Percentiles rank a stretch among this genome's conserved stretches.
phyloP scores from a whole-genome alignment of 768 basidiomycete species.

The Boletus barrowsii region DNA sequence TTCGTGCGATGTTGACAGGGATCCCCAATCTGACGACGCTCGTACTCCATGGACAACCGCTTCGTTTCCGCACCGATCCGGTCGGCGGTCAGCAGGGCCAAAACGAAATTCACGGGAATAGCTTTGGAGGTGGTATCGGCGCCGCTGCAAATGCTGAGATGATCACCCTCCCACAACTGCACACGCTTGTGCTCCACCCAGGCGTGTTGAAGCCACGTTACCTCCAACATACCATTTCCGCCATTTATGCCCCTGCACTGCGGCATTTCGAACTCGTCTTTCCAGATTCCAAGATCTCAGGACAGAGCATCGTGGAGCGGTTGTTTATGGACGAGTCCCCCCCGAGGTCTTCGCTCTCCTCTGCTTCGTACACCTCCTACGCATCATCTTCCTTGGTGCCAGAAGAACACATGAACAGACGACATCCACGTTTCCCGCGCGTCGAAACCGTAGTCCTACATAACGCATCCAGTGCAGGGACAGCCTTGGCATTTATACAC shows the following conservation, averaged over 20 bases:
- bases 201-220: slow-evolving; percentile 31
- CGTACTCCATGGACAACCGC: slow-evolving; percentile 27
- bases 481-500: slow-evolving; percentile 24
- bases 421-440: slow-evolving; percentile 24
- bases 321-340: slow-evolving; percentile 17
- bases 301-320: slow-evolving; percentile 25
- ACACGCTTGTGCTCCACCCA: slow-evolving; percentile 30
- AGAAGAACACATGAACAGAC: slow-evolving; percentile 4
- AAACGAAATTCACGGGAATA: background rate
- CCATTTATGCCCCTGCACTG: slow-evolving; percentile 26
- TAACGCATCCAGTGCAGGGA: slow-evolving; percentile 22
- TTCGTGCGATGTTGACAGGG: slow-evolving; percentile 22
- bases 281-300: slow-evolving; percentile 28
- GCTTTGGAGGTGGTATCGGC: background rate
- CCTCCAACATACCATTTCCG: slow-evolving; percentile 28
- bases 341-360: background rate
- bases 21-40: slow-evolving; percentile 26
- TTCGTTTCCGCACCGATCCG: slow-evolving; percentile 23
- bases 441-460: slow-evolving; percentile 28
- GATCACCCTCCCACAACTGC: slow-evolving; percentile 26
- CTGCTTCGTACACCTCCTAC: background rate
- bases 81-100: slow-evolving; percentile 5
- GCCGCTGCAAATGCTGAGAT: background rate
- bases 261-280: slow-evolving; percentile 34
- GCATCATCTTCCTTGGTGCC: background rate